phyloP scores from a whole-genome alignment of 345 rosid species.

The Hevea brasiliensis region DNA sequence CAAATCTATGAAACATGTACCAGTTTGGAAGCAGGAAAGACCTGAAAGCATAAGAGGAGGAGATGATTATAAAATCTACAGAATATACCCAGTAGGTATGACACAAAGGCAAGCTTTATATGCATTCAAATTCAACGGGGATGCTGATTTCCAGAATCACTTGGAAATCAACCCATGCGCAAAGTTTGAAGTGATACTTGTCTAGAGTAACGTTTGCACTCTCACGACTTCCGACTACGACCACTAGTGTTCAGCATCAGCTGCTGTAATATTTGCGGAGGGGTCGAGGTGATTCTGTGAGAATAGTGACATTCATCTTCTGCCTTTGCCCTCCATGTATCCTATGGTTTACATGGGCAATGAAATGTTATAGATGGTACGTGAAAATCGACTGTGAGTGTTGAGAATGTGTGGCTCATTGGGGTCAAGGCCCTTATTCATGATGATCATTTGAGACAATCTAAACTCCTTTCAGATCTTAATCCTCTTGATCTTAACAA shows the following conservation, averaged over 20 bases:
- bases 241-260: neutral
- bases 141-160: conserved; percentile 54
- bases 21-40: conserved; percentile 84
- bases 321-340: neutral
- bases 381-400: too few relatives aligned
- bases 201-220: conserved; percentile 23
- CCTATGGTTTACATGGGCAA: neutral
- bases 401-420: too few relatives aligned
- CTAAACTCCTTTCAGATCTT: too few relatives aligned
- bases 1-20: conserved; percentile 60
- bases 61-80: conserved; percentile 55
- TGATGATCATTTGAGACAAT: too few relatives aligned
- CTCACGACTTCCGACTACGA: too few relatives aligned
- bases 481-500: too few relatives aligned
- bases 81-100: conserved; percentile 77
- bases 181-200: conserved; percentile 79
- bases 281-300: neutral
- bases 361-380: neutral
- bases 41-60: conserved; percentile 63
- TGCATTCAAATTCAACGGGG: conserved; percentile 59
- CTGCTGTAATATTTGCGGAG: conserved; percentile 1
- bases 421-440: too few relatives aligned
- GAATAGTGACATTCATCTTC: neutral
- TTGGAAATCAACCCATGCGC: conserved; percentile 67
- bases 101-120: conserved; percentile 89